Evolutionary conservation across 352 stramenopile species (phyloP).

Genomic region (Lagenidium sp.): DNA sequence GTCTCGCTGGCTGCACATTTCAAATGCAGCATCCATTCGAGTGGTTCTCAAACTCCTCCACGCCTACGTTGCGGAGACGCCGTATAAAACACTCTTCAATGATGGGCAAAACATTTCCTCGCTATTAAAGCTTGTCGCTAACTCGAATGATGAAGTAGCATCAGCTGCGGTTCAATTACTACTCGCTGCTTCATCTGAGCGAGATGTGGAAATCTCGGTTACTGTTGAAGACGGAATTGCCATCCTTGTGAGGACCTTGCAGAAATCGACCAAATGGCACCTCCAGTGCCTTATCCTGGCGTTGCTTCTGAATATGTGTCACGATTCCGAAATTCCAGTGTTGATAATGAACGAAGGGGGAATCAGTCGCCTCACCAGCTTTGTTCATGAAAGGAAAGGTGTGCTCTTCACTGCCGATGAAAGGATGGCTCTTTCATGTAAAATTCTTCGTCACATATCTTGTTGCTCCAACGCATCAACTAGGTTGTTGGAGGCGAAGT

Average conservation of each 20-base stretch:
- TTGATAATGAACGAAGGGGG: slow-evolving; percentile 36
- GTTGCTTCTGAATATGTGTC: slow-evolving; percentile 38
- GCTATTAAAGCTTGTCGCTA: slow-evolving; percentile 29
- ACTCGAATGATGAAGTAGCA: slow-evolving; percentile 24
- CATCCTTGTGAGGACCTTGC: slow-evolving; percentile 34
- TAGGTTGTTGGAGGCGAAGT: slow-evolving; percentile 26
- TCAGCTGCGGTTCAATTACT: slow-evolving; percentile 33
- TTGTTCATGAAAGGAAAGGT: slow-evolving; percentile 28
- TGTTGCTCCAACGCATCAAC: slow-evolving; percentile 16
- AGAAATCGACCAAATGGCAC: slow-evolving; percentile 15
- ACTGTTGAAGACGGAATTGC: slow-evolving; percentile 69
- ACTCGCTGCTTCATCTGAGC: slow-evolving; percentile 25
- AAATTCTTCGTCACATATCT: slow-evolving; percentile 35
- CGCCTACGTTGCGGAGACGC: slow-evolving; percentile 19
- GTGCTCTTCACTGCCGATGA: slow-evolving; percentile 18
- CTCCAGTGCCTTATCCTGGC: slow-evolving; percentile 41
- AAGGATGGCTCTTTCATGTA: slow-evolving; percentile 28
- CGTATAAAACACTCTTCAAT: slow-evolving; percentile 34
- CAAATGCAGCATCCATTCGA: slow-evolving; percentile 19
- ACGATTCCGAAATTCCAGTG: slow-evolving; percentile 61
- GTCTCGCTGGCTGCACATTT: slow-evolving; percentile 29
- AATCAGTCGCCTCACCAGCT: slow-evolving; percentile 29
- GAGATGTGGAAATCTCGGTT: slow-evolving; percentile 51
- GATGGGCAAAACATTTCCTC: slow-evolving; percentile 41
- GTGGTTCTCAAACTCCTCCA: slow-evolving; percentile 50